phyloP scores from a whole-genome alignment of 2,329 filamentous ascomycete genomes.

The Ophiosphaerella herpotricha region DNA sequence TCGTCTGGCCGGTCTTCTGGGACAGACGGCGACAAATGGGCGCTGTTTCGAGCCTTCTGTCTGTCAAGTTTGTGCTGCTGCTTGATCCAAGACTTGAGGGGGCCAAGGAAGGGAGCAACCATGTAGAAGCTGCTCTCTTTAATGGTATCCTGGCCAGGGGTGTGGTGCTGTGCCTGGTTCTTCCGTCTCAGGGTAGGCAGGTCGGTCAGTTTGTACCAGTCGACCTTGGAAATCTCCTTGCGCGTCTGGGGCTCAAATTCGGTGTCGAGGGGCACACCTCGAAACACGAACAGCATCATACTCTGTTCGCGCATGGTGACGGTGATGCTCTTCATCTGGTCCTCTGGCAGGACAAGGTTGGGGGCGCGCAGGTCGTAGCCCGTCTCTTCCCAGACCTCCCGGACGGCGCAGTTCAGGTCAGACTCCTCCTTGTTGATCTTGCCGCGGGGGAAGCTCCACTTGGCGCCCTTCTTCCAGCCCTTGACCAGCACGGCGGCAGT shows the following conservation, averaged over 20 bases:
- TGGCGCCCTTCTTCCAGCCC: constrained; percentile 95
- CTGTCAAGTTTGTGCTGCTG: constrained; percentile 77
- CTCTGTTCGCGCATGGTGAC: constrained; percentile 91
- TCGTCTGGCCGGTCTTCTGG: constrained; percentile 33
- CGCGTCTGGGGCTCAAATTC: constrained; percentile 87
- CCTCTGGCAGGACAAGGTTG: constrained; percentile 70
- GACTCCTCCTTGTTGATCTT: constrained; percentile 99
- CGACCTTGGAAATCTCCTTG: constrained; percentile 96
- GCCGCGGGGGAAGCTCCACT: constrained; percentile 94
- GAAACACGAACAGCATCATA: constrained; percentile 89
- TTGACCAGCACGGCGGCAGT: constrained; percentile 92
- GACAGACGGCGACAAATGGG: constrained; percentile 18
- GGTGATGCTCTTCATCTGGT: constrained; percentile 81
- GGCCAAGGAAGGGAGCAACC: constrained; percentile 89
- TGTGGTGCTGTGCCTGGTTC: constrained; percentile 64
- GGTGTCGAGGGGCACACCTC: constrained; percentile 83
- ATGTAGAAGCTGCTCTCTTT: constrained; percentile 94
- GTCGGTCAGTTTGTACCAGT: constrained; percentile 91
- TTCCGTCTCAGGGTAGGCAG: constrained; percentile 79
- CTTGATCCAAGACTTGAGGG: constrained; percentile 88
- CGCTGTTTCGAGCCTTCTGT: constrained; percentile 45
- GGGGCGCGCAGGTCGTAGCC: constrained; percentile 80
- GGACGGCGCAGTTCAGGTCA: constrained; percentile 88
- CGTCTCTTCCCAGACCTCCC: constrained; percentile 96
- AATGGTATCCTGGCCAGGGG: constrained; percentile 56